Conservation (phyloP, 768 basidiomycete species). For the Kondoa malvinella region DNA sequence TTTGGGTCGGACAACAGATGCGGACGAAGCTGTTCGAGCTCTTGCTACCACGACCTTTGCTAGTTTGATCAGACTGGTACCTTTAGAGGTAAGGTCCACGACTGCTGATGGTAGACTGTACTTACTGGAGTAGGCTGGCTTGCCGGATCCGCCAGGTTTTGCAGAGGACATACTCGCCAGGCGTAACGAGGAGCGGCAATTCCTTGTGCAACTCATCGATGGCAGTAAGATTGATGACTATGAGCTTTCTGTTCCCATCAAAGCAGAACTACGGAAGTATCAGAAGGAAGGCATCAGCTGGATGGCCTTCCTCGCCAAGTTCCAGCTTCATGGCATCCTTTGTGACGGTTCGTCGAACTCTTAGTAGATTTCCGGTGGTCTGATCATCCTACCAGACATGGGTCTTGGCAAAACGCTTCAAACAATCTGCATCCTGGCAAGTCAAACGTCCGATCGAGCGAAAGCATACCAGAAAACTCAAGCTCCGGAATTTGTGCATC, state of each 20-base stretch:
- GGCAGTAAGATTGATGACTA: conserved; percentile 89
- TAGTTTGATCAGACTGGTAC: conserved; percentile 92
- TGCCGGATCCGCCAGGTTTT: conserved; percentile 92
- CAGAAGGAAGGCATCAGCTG: conserved; percentile 98
- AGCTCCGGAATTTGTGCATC: conserved; percentile 59
- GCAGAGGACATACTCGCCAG: conserved; percentile 69
- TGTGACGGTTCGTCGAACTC: conserved; percentile 49
- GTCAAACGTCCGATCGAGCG: conserved; percentile 77
- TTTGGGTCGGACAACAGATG: conserved; percentile 91
- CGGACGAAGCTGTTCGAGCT: conserved; percentile 75
- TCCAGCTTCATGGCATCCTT: conserved; percentile 90
- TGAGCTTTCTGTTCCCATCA: conserved; percentile 64
- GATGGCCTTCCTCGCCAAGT: conserved; percentile 94
- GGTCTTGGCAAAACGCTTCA: conserved; percentile 95
- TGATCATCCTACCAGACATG: no score
- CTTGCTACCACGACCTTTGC: conserved; percentile 96
- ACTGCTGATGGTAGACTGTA: not conserved
- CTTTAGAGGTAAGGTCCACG: conserved; percentile 57
- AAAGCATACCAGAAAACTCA: conserved; percentile 48
- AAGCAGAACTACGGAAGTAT: conserved; percentile 87
- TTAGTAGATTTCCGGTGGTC: not conserved
- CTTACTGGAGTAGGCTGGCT: conserved; percentile 48
- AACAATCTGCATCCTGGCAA: conserved; percentile 87
- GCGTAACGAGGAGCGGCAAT: conserved; percentile 71
- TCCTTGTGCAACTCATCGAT: conserved; percentile 81